Percentiles rank a stretch among this genome's conserved stretches.
phyloP scores from a whole-genome alignment of 257 asterid species.

The Capsicum chinense region DNA sequence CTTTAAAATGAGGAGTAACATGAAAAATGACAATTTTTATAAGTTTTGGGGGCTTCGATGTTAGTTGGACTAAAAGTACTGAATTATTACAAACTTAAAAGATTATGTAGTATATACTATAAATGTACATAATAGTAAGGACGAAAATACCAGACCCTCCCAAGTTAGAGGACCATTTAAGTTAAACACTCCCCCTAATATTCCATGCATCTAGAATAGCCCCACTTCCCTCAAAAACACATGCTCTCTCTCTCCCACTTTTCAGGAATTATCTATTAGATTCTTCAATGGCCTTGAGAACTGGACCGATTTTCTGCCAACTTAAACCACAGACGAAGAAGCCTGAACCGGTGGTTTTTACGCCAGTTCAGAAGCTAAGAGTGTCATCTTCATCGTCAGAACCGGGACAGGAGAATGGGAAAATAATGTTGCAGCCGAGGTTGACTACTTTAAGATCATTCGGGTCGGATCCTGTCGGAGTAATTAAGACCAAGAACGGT shows the following conservation, averaged over 20 bases:
- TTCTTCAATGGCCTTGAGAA: constrained; percentile 57
- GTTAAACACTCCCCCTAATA: too few species aligned
- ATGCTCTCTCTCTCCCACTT: too few species aligned
- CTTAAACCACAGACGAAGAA: constrained; percentile 40
- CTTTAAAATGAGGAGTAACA: too few species aligned
- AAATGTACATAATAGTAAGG: neutral
- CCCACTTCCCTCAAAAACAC: too few species aligned
- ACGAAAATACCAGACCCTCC: neutral
- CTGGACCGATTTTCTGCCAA: constrained; percentile 53
- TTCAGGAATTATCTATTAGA: too few species aligned
- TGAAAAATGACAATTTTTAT: too few species aligned
- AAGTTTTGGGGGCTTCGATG: too few species aligned
- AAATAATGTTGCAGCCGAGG: constrained; percentile 85
- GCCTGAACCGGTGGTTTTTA: constrained; percentile 32
- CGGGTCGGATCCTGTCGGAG: constrained; percentile 49
- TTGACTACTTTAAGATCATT: constrained; percentile 73
- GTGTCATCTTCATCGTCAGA: constrained; percentile 31
- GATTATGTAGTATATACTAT: too few species aligned
- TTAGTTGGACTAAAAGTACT: too few species aligned
- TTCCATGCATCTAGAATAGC: too few species aligned
- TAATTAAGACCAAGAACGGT: constrained; percentile 39
- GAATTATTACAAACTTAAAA: too few species aligned
- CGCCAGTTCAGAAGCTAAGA: constrained; percentile 48
- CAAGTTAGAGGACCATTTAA: neutral
- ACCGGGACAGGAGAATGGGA: constrained; percentile 40